Evolutionary conservation across 75 land plant species (phyloP), one percentile per base, ranked within the genome.

Genomic region (Selaginella moellendorffii): DNA sequence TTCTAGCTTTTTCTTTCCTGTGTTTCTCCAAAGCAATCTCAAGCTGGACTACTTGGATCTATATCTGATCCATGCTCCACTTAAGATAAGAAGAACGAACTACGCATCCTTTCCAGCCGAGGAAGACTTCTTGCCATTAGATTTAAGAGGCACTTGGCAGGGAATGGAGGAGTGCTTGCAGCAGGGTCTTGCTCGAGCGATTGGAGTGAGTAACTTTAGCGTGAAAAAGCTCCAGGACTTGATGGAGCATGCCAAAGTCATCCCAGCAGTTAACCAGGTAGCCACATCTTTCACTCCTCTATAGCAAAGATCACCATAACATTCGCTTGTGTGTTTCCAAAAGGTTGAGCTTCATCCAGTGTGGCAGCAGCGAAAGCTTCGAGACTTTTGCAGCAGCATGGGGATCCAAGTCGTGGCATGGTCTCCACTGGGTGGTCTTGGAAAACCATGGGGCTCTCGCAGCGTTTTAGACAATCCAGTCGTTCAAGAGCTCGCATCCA

Each of bases 181-280:
- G 51, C 24, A 63, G 23, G 85, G 80, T 5, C 63, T 82, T 0
- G 54, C 78, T 22, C 81, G 62, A 30, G 62, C 79, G 46, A 82
- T 87, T 54, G 92, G 92, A 18, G 88, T 85, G 1, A 78, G 83
- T 72, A 87, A 85, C 52, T 87, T 84, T 68, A 68, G 78, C 2
- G 31, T 58, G 53, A 81, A 79, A 52, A 87, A 81, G 71, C 75
- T 87, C n/a, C 26, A 54, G 8, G 31, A 63, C 10, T 46, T 87
- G 42, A 61, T 81, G 0, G 22, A 61, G 1, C 24, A 52, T 27
- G 87, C 83, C 1, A 65, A 27, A 2, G 76, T 85, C 26, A 73
- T 68, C 25, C 88, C 93, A 2, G 78, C 85, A 21, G 85, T 78
- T 2, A 80, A 85, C 31, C 89, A 82, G 69, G 91, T 84, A 73